phyloP scores from a whole-genome alignment of 371 early-diverging fungal genomes.

The Saksenaea vasiformis region DNA sequence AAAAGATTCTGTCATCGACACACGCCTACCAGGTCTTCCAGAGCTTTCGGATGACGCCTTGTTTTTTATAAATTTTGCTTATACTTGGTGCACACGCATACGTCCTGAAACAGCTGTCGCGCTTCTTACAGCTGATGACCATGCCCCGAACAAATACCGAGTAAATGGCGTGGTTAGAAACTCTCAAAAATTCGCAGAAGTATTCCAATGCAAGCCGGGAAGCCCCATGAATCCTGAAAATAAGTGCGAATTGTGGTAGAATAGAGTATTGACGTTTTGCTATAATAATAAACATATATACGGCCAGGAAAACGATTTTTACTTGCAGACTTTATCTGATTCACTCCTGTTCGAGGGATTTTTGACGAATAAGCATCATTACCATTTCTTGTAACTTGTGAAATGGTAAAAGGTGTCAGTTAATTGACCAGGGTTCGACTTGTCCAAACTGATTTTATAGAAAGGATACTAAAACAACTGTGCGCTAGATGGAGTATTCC shows the following conservation, averaged over 20 bases:
- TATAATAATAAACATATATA: too few species aligned
- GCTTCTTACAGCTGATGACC: slow-evolving; percentile 44
- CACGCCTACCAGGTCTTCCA: not conserved
- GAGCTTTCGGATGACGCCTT: slow-evolving; percentile 44
- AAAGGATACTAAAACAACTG: too few species aligned
- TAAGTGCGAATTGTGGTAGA: slow-evolving; percentile 56
- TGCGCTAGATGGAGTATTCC: too few species aligned
- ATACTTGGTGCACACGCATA: slow-evolving; percentile 50
- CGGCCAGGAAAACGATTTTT: too few species aligned
- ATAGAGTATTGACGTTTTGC: too few species aligned
- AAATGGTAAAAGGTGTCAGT: too few species aligned
- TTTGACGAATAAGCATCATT: too few species aligned
- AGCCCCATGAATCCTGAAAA: slow-evolving; percentile 59
- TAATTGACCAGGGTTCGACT: too few species aligned
- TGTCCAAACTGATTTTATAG: too few species aligned
- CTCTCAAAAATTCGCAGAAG: slow-evolving; percentile 58
- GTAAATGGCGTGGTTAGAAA: slow-evolving; percentile 72
- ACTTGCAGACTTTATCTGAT: too few species aligned
- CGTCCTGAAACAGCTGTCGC: slow-evolving; percentile 36
- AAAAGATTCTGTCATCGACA: not conserved
- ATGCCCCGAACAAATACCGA: slow-evolving; percentile 56
- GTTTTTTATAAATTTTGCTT: slow-evolving; percentile 51
- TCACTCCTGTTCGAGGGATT: too few species aligned
- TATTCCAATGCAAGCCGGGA: slow-evolving; percentile 60
- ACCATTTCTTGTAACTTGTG: too few species aligned